These are phyloP conservation scores for Aspergillus versicolor DNA, from an alignment of 2,329 filamentous ascomycete genomes.

Conservation along the genomic window DNA sequence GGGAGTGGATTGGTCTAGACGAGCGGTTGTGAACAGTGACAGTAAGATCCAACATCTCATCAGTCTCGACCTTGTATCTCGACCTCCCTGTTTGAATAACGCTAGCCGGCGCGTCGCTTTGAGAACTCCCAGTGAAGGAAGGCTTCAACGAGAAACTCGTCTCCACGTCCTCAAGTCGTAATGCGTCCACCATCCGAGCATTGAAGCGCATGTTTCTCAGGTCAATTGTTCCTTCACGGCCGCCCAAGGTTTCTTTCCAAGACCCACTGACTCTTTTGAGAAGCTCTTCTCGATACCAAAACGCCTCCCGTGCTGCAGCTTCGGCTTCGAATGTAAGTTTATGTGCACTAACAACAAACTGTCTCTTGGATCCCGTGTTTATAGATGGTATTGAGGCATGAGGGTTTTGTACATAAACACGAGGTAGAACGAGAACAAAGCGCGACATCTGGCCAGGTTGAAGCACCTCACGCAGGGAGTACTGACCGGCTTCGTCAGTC, in stretches of 20 bases:
- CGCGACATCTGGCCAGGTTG: constrained; percentile 66
- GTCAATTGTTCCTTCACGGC: constrained; percentile 68
- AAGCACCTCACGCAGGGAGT: constrained; percentile 46
- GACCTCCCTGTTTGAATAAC: constrained; percentile 44
- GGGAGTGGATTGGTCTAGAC: constrained; percentile 63
- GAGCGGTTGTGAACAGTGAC: constrained; percentile 76
- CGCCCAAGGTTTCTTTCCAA: constrained; percentile 65
- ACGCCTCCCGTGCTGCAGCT: constrained; percentile 73
- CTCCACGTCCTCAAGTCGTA: constrained; percentile 77
- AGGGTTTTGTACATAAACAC: constrained; percentile 73
- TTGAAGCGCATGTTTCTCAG: constrained; percentile 72
- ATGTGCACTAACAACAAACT: constrained; percentile 83
- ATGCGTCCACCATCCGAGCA: constrained; percentile 75
- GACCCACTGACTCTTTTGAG: constrained; percentile 68
- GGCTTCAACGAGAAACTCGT: constrained; percentile 51
- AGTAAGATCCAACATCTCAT: constrained; percentile 68
- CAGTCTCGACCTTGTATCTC: constrained; percentile 51
- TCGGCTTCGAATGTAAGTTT: constrained; percentile 79
- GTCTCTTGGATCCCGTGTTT: constrained; percentile 78
- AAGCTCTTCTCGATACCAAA: constrained; percentile 86
- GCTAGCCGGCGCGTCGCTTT: constrained; percentile 7
- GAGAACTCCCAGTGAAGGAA: constrained; percentile 22
- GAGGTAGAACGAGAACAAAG: constrained; percentile 71
- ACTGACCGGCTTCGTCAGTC: constrained; percentile 19
- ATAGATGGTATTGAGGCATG: constrained; percentile 76